These are phyloP conservation scores for Colletotrichum tropicale DNA, from an alignment of 2,329 filamentous ascomycete species.

Conservation along the genomic window DNA sequence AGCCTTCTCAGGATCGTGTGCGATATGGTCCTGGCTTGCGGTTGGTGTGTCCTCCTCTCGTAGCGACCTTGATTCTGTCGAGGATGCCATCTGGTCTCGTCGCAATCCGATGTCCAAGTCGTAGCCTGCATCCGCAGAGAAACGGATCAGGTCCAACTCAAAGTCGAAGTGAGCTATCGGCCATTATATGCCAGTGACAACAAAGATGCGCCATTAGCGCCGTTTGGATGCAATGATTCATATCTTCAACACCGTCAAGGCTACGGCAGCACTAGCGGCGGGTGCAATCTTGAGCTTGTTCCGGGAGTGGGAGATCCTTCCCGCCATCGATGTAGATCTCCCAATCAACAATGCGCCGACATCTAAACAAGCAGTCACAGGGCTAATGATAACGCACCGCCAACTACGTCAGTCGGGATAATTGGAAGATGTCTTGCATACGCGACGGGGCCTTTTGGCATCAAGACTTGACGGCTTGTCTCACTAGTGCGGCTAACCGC, in stretches of 20 bases:
- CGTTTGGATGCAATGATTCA: neutral
- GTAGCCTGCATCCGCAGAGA: neutral
- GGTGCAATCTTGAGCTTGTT: neutral
- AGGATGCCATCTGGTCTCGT: neutral
- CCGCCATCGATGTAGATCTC: neutral
- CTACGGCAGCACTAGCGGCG: neutral
- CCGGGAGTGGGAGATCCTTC: neutral
- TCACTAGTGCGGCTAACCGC: neutral
- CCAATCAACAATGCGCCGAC: neutral
- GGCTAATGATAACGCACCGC: neutral
- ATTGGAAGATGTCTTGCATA: neutral
- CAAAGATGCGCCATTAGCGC: neutral
- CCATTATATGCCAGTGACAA: neutral
- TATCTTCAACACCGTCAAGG: neutral
- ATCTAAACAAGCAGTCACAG: neutral
- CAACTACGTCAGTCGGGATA: neutral
- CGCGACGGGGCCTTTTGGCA: rapidly evolving
- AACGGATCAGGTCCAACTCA: neutral
- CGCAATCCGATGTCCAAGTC: neutral
- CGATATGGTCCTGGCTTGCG: neutral
- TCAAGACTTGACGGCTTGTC: neutral
- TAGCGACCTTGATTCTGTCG: neutral
- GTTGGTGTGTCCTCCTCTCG: neutral
- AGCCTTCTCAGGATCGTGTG: neutral
- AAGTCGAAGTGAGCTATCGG: rapidly evolving